Evolutionary conservation across 2,329 filamentous ascomycete species (phyloP), one percentile per base, ranked within the genome.

Genomic region (Apiospora koreana): DNA sequence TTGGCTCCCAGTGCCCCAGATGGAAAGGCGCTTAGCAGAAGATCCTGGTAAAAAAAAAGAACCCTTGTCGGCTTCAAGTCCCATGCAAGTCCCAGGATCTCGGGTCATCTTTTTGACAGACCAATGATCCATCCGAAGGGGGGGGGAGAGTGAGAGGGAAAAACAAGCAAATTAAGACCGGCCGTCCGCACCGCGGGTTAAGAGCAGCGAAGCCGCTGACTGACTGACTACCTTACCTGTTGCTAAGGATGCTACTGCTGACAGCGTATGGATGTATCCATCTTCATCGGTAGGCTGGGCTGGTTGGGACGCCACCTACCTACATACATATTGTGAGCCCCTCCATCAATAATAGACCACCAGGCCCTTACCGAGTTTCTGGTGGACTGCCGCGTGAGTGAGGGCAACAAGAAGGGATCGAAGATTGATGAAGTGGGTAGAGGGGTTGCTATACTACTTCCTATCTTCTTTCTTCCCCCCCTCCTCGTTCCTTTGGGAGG

Each of bases 11-110:
- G 45, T 12, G 42, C 43, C 66, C 43, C 46, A 71, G 46, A 50
- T 62, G 54, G 28, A 41, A 58, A 58, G 70, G 70, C 70, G 70
- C 68, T 71, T 71, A 71, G 54, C 54, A 14, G 31, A 41, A 41
- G 10, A 62, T 62, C 54, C 54, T 62, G 31, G 54, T 62, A 62
- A 38, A 62, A 62, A 62, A 69, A 65, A 65, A 3, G 18, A 65
- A 54, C 72, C 73, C 69, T 71, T 54, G 62, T 58, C 54, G 58
- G 54, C 41, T 65, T 72, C 72, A 72, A 72, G 71, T 73, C 45
- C 42, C 66, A 67, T 75, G 74, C 74, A 75, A 73, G 72, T 75
- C 70, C 74, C 74, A 75, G 73, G 74, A 74, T 75, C 65, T 71
- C 73, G 74, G 74, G 73, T 75, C 38, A 43, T 65, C 23, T 58